Evolutionary conservation across 768 basidiomycete genomes (phyloP), one percentile per base, ranked within the genome.

Genomic region (Serendipita indica): DNA sequence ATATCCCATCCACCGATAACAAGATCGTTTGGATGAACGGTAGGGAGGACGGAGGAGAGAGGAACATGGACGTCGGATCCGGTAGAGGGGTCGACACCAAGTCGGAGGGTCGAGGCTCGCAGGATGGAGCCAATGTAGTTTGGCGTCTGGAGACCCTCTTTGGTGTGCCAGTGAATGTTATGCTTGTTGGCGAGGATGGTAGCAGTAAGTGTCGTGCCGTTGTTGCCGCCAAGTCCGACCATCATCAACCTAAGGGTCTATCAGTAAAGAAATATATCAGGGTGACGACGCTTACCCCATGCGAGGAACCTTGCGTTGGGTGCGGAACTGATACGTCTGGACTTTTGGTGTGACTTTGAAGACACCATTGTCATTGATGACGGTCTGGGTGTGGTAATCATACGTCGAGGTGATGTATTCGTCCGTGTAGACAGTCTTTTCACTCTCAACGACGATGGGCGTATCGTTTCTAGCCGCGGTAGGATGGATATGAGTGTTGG

Each of bases 1-100:
- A 99, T 98, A 67, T 99, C 96, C 96, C 94, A 99, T 18, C 96
- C 94, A 52, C 96, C 90, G 62, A 98, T 80, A 64, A 96, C 89
- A 67, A 97, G 84, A 72, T 97, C 96, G 67, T 96, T 93, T 54
- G 94, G 94, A 73, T 98, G 92, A 49, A 93, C 91, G 89, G 94
- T 96, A 49, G 93, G 93, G 39, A 96, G 79, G 62, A 97, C 81
- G 66, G 94, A 92, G 7, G 84, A 87, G 66, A 98, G 74, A 16
- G 96, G 96, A 62, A 94, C 83, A 66, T 92, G 79, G 63, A 98
- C 80, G 67, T 98, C 96, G 73, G 90, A 89, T 64, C 86, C 86
- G 2, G 83, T 82, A 30, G 70, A 67, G 35, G 81, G 79, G 63
- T 98, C 90, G 58, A 78, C 77, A 41, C 96, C 96, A 60, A 99